Evolutionary conservation across 768 basidiomycete genomes (phyloP), one percentile per base, ranked within the genome.

Genomic region (Tricholoma saponaceum): DNA sequence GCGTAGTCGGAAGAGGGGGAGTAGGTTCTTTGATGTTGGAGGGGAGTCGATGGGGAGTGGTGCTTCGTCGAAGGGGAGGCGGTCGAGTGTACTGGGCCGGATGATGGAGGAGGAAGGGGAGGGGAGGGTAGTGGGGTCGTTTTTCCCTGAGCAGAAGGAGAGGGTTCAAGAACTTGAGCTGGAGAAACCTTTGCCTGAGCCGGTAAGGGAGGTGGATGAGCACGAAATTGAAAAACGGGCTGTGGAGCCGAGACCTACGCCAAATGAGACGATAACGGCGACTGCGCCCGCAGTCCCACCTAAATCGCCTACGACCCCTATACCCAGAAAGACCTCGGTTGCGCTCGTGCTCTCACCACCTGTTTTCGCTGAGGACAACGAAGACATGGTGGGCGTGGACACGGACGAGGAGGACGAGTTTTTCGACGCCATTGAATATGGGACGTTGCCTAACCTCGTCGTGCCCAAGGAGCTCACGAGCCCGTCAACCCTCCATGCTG

Each of bases 351-450:
- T 13, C 33, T 44, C 4, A 25, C 52, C 26, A 25, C 14, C 52
- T 1, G 30, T 47, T 37, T 12, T 22, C 18, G 51, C 8, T 25
- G 54, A 63, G 16, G 55, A 46, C 26, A 67, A 52, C 60, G 65
- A 68, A 60, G 56, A 54, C 54, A 64, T 59, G 9, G 59, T 65
- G 14, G 70, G 71, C 4, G 72, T 71, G 14, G 78, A 76, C 9
- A 89, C 87, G 0, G 89, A 90, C 64, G 90, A 92, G 43, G 90
- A 95, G 66, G 96, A 98, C 72, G 95, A 98, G 71, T 98, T 98
- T 72, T 98, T 96, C 67, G 96, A 98, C 69, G 95, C 96, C 28
- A 95, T 98, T 65, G 95, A 98, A 67, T 72, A 85, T 14, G 88
- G 89, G 49, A 84, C 78, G 41, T 73, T 95, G 0, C 90, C 91